A percentile compares a stretch with the other conserved stretches of the same genome.
These are phyloP conservation scores for Akanthomyces muscarius DNA, from an alignment of 2,329 filamentous ascomycete species.

Conservation along the genomic window DNA sequence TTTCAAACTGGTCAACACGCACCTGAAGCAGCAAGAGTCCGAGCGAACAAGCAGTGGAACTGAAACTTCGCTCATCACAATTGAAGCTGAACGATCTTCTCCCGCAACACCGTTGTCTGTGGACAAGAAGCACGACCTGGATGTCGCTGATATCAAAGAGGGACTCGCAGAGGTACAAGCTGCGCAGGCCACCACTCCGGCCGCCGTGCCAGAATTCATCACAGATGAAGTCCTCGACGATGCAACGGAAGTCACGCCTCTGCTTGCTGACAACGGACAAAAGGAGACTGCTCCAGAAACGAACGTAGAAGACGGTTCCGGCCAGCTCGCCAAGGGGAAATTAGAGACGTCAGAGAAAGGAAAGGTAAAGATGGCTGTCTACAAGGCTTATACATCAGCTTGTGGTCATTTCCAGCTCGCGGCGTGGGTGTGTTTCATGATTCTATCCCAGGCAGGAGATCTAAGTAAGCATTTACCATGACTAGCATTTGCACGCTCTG, in stretches of 20 bases:
- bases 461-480: slow-evolving; percentile 51
- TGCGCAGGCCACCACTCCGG: slow-evolving; percentile 51
- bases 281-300: slow-evolving; percentile 35
- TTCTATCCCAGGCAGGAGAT: slow-evolving; percentile 74
- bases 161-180: slow-evolving; percentile 64
- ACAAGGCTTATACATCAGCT: slow-evolving; percentile 81
- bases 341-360: slow-evolving; percentile 83
- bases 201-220: slow-evolving; percentile 50
- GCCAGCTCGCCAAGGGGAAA: slow-evolving; percentile 69
- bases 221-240: slow-evolving; percentile 73
- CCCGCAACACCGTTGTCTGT: slow-evolving; percentile 29
- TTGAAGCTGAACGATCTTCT: slow-evolving; percentile 49
- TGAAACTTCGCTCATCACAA: slow-evolving; percentile 37
- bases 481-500: slow-evolving; percentile 14
- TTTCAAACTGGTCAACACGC: slow-evolving; percentile 68
- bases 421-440: slow-evolving; percentile 68
- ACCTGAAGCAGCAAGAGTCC: slow-evolving; percentile 49
- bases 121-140: slow-evolving; percentile 46
- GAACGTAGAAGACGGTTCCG: slow-evolving; percentile 68
- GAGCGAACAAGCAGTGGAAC: slow-evolving; percentile 31
- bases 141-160: slow-evolving; percentile 69
- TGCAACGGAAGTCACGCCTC: slow-evolving; percentile 80
- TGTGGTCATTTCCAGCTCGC: slow-evolving; percentile 75
- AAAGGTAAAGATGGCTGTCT: slow-evolving; percentile 87
- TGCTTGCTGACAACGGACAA: slow-evolving; percentile 67